Percentiles rank a stretch among this genome's conserved stretches.
These are phyloP conservation scores for Cubamyces sp. DNA, from an alignment of 768 basidiomycete genomes.

Conservation along the genomic window DNA sequence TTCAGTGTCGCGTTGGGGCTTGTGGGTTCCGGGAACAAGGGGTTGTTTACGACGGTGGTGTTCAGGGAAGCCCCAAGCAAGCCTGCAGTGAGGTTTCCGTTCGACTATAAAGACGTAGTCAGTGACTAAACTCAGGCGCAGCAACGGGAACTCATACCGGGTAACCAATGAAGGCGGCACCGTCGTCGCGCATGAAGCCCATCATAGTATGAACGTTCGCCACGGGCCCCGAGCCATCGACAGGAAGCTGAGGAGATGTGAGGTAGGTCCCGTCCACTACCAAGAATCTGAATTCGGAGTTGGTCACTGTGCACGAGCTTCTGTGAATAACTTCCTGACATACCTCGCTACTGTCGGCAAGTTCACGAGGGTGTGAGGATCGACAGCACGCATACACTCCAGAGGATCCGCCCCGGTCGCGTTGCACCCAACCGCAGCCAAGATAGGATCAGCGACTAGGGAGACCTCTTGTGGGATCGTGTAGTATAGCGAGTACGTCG, in stretches of 20 bases:
- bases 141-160: conserved; percentile 27
- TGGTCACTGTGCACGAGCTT: neutral
- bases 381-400: conserved; percentile 42
- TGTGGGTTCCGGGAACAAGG: conserved; percentile 46
- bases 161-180: conserved; percentile 48
- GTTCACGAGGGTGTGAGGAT: conserved; percentile 42
- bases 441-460: conserved; percentile 41
- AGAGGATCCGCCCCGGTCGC: conserved; percentile 35
- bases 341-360: conserved; percentile 38
- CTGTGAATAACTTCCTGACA: neutral
- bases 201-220: conserved; percentile 51
- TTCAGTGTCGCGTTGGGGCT: conserved; percentile 43
- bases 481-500: conserved; percentile 53
- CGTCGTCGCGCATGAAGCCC: conserved; percentile 57
- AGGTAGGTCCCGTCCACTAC: conserved; percentile 55
- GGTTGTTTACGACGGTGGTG: conserved; percentile 25
- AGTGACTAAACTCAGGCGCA: neutral
- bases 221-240: conserved; percentile 44
- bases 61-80: conserved; percentile 30
- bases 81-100: conserved; percentile 29
- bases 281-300: conserved; percentile 35
- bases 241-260: conserved; percentile 41
- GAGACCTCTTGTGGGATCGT: conserved; percentile 46
- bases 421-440: conserved; percentile 46
- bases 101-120: conserved; percentile 13